phyloP scores from a whole-genome alignment of 495 filamentous ascomycete genomes.

The Parathielavia appendiculata region DNA sequence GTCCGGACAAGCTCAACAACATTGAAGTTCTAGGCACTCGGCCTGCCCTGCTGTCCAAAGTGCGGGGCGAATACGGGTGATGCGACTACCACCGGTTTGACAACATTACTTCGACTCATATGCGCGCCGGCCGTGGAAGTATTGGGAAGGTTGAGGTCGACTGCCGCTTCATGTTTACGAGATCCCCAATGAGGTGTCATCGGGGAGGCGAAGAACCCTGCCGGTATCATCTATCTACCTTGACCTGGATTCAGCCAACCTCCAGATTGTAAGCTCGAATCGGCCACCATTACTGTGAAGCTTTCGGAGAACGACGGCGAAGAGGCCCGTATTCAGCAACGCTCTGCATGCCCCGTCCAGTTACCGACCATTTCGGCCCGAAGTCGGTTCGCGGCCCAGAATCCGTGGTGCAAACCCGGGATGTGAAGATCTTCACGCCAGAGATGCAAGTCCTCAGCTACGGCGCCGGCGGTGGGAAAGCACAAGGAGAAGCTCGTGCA shows the following conservation, averaged over 20 bases:
- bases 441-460: constrained; percentile 13
- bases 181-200: constrained; percentile 35
- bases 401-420: constrained; percentile 6
- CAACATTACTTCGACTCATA: constrained; percentile 17
- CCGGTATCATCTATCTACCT: constrained; percentile 36
- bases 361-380: constrained; percentile 24
- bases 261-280: constrained; percentile 27
- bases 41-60: constrained; percentile 3
- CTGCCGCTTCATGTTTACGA: constrained; percentile 31
- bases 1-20: too few species aligned
- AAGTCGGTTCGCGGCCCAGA: constrained; percentile 11
- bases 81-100: constrained; percentile 21
- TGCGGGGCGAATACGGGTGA: constrained; percentile 8
- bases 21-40: too few species aligned
- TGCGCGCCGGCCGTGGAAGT: constrained; percentile 13
- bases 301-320: constrained; percentile 22
- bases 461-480: constrained; percentile 20
- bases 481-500: constrained; percentile 14
- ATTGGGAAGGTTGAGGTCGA: constrained; percentile 29
- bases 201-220: constrained; percentile 24
- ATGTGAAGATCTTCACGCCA: constrained; percentile 6
- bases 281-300: constrained; percentile 28
- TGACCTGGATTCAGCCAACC: constrained; percentile 31
- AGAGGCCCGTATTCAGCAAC: background rate
- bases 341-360: constrained; percentile 15